Percentiles rank a stretch among this genome's conserved stretches.
phyloP scores from a whole-genome alignment of 2,329 filamentous ascomycete species.

The Aspergillus fijiensis region DNA sequence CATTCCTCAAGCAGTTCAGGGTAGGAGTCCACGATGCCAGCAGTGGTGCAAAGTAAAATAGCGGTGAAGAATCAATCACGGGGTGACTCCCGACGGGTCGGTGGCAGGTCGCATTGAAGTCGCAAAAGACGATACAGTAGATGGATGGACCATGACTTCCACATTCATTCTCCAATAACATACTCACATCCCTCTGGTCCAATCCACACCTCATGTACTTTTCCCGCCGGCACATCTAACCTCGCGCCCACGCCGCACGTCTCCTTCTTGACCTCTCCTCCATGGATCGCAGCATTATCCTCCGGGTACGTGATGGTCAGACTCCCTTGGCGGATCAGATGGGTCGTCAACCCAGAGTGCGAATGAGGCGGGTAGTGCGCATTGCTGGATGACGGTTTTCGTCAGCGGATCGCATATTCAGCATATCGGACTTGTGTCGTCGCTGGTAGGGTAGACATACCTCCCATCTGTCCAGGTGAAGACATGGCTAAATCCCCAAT shows the following conservation, averaged over 20 bases:
- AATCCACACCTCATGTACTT: slow-evolving; percentile 62
- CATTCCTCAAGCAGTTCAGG: too few species aligned
- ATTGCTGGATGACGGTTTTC: slow-evolving; percentile 42
- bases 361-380: slow-evolving; percentile 61
- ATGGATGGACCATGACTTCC: too few species aligned
- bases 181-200: slow-evolving; percentile 59
- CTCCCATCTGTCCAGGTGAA: slow-evolving; percentile 63
- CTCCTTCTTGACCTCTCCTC: slow-evolving; percentile 46
- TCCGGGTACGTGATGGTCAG: slow-evolving; percentile 59
- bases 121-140: too few species aligned
- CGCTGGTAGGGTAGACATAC: slow-evolving; percentile 37
- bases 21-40: too few species aligned
- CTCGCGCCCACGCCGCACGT: slow-evolving; percentile 56
- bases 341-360: slow-evolving; percentile 57
- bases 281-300: slow-evolving; percentile 39
- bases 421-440: too few species aligned
- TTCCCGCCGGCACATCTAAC: slow-evolving; percentile 58
- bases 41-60: too few species aligned
- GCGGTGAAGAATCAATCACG: too few species aligned
- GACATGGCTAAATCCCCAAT: slow-evolving; percentile 60
- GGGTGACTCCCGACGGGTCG: too few species aligned
- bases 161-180: slow-evolving; percentile 55
- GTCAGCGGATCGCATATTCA: background rate
- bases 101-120: too few species aligned
- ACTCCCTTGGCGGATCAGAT: slow-evolving; percentile 58